Evolutionary conservation across 257 asterid genomes (phyloP).

Genomic region (Penstemon newberryi): DNA sequence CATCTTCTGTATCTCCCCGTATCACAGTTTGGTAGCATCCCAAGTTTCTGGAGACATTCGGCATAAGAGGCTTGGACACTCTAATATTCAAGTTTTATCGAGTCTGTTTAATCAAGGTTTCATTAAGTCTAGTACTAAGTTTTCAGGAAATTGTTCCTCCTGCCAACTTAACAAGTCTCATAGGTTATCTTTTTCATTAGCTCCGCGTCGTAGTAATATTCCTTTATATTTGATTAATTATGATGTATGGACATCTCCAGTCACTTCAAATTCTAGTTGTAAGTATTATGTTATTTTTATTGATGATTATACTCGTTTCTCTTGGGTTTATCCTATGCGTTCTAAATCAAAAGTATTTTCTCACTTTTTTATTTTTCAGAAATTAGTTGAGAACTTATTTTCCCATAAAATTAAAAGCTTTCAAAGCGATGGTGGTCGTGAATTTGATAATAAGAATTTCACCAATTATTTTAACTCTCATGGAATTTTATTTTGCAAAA

Average conservation of each 20-base stretch:
- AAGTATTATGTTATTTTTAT: neutral
- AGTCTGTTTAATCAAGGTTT: no score
- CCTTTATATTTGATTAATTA: neutral
- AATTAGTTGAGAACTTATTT: neutral
- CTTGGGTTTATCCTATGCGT: neutral
- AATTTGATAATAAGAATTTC: neutral
- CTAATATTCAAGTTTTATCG: no score
- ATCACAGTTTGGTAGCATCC: no score
- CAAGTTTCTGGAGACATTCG: no score
- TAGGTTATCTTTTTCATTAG: no score
- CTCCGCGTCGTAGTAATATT: no score
- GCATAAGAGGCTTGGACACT: no score
- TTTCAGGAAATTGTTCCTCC: no score
- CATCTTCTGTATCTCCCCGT: no score
- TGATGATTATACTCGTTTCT: neutral
- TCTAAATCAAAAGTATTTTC: neutral
- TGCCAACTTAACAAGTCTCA: no score
- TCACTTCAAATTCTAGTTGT: neutral
- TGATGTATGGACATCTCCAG: neutral
- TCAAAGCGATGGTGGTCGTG: neutral
- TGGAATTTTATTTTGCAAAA: neutral
- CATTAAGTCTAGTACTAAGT: no score
- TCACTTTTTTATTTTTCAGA: neutral
- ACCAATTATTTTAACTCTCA: neutral
- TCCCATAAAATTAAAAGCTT: neutral